Conservation (phyloP, 768 basidiomycete genomes). For the Agaricus blazei region DNA sequence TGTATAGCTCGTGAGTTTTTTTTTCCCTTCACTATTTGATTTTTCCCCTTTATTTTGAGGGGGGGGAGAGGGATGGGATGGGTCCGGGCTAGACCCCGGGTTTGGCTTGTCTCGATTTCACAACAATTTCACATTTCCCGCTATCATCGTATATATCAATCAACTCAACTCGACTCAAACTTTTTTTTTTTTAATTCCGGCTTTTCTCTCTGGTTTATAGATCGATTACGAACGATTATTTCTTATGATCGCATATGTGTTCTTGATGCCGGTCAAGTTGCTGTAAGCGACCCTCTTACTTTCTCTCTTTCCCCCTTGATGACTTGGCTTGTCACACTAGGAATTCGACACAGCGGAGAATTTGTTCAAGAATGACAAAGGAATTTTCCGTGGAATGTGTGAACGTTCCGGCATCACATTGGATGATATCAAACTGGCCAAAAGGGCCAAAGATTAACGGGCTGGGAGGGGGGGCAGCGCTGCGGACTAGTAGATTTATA, state of each 20-base stretch:
- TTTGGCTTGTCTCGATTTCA: no score
- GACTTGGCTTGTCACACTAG: conserved; percentile 20
- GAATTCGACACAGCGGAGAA: conserved; percentile 80
- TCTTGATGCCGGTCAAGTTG: conserved; percentile 74
- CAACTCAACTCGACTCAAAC: background rate
- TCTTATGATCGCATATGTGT: conserved; percentile 88
- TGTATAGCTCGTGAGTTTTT: conserved; percentile 75
- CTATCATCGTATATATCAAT: background rate
- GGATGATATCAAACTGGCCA: conserved; percentile 53
- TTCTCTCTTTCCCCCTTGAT: background rate
- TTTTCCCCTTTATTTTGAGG: no score
- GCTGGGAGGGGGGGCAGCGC: background rate
- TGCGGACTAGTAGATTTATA: no score
- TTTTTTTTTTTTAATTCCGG: background rate
- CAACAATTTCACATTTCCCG: no score
- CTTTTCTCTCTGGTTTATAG: conserved; percentile 24
- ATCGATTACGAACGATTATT: conserved; percentile 84
- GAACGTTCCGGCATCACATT: conserved; percentile 72
- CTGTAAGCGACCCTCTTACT: conserved; percentile 33
- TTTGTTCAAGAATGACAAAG: conserved; percentile 49
- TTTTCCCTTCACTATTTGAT: no score
- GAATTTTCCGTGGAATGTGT: conserved; percentile 86
- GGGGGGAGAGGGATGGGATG: no score
- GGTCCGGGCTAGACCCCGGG: no score
- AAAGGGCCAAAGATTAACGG: background rate